Evolutionary conservation across 2,329 filamentous ascomycete species (phyloP), one percentile per base, ranked within the genome.

Genomic region (Herpotrichia juniperi): DNA sequence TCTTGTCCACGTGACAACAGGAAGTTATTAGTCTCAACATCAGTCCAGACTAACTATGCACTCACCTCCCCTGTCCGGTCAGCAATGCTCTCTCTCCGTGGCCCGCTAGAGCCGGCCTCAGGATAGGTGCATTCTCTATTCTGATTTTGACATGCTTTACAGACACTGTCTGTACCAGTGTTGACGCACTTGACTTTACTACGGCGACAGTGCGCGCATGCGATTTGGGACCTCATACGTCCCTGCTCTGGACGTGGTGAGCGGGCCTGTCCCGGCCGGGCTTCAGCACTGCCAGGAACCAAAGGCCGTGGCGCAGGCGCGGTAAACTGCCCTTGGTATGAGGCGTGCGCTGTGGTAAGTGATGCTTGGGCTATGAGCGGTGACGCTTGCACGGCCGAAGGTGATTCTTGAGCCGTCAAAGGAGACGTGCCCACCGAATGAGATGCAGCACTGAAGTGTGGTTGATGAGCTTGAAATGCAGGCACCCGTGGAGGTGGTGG

Each of bases 101-200:
- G 44, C 69, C 71, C 21, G 72, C 68, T 37, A 5, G 40, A 25
- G 3, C 44, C 32, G 25, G 72, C 63, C 12, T 74, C 73, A 8
- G 89, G 88, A 71, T 92, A 91, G 56, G 83, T 83, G 69, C 91
- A 94, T 53, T 90, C 83, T 67, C 89, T 83, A 39, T 87, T 85
- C 45, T 84, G 84, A 53, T 86, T 86, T 67, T 88, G 83, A 70
- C 91, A 96, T 11, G 86, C 86, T 56, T 89, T 85, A 76, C 91
- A 96, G 14, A 84, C 85, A 14, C 85, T 87, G 56, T 83, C 83
- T 51, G 87, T 83, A 54, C 89, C 89, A 61, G 84, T 83, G 74
- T 94, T 94, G 72, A 91, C 86, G 76, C 91, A 96, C 75, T 93
- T 93, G 69, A 93, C 90, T 76, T 94, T 96, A 69, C 89, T 91